These are phyloP conservation scores for Uromyces viciae-fabae DNA, from an alignment of 1,284 basidiomycete species.

Conservation along the genomic window DNA sequence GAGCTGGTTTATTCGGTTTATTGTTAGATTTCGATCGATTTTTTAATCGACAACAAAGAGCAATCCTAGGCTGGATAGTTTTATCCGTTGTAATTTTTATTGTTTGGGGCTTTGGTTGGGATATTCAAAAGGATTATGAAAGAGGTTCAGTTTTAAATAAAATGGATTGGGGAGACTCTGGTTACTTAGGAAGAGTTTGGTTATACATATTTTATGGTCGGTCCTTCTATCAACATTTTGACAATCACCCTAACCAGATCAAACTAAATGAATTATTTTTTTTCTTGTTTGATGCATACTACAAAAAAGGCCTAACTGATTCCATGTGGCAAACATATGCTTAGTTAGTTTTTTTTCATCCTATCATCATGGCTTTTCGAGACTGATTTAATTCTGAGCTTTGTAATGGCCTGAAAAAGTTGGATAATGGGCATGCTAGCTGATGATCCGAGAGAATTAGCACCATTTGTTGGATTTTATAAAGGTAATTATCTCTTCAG, in stretches of 20 bases:
- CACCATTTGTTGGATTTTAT: slow-evolving; percentile 42
- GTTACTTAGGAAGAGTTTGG: slow-evolving; percentile 49
- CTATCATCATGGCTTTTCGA: background rate
- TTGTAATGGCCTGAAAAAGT: slow-evolving; percentile 3
- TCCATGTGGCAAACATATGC: slow-evolving; percentile 45
- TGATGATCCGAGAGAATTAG: slow-evolving; percentile 33
- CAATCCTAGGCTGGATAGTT: slow-evolving; percentile 51
- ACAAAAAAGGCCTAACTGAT: slow-evolving; percentile 34
- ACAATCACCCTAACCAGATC: background rate
- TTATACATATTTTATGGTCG: slow-evolving; percentile 52
- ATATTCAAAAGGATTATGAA: slow-evolving; percentile 50
- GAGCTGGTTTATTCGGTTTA: slow-evolving; percentile 46
- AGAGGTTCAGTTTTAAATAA: slow-evolving; percentile 40
- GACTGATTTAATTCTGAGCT: background rate
- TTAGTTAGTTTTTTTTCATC: slow-evolving; percentile 22
- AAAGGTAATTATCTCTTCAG: slow-evolving; percentile 22
- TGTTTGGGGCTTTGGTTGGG: slow-evolving; percentile 52
- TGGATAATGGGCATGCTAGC: slow-evolving; percentile 42
- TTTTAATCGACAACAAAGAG: slow-evolving; percentile 47
- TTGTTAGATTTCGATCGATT: slow-evolving; percentile 49
- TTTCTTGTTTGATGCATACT: too few species aligned
- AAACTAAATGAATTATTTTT: too few species aligned
- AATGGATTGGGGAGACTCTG: slow-evolving; percentile 39
- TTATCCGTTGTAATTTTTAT: slow-evolving; percentile 49
- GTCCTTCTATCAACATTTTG: background rate